phyloP scores from a whole-genome alignment of 371 early-diverging fungal genomes.

The Smittium culicis region DNA sequence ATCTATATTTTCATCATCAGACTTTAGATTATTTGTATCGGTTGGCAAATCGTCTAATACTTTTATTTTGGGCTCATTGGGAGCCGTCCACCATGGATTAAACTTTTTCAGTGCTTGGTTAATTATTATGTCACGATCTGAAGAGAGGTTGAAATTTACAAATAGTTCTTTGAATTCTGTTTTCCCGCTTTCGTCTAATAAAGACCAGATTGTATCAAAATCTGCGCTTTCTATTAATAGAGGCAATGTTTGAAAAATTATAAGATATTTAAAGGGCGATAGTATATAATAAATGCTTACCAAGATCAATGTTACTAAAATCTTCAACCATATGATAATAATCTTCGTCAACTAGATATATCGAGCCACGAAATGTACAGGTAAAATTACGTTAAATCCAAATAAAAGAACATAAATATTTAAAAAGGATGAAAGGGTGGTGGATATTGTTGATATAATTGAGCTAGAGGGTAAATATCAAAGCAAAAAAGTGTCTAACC shows the following conservation, averaged over 20 bases:
- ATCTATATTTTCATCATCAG: background rate
- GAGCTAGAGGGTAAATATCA: no score
- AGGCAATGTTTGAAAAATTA: no score
- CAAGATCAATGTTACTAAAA: background rate
- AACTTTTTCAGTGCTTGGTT: background rate
- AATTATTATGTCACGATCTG: background rate
- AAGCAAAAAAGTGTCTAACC: constrained; percentile 1
- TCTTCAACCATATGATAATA: background rate
- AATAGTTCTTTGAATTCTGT: background rate
- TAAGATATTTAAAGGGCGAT: no score
- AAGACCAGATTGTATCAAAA: background rate
- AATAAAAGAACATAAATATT: no score
- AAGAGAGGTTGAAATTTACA: background rate
- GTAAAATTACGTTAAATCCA: no score
- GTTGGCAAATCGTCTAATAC: no score
- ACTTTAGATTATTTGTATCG: no score
- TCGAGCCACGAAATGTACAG: background rate
- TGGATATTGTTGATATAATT: no score
- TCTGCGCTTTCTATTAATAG: background rate
- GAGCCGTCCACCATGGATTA: background rate
- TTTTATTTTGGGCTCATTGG: background rate
- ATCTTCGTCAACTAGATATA: background rate
- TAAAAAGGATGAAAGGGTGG: no score
- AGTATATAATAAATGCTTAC: no score
- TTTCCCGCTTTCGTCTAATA: background rate